Evolutionary conservation across 2,329 filamentous ascomycete genomes (phyloP), one percentile per base, ranked within the genome.

Genomic region (Penicillium sp.): DNA sequence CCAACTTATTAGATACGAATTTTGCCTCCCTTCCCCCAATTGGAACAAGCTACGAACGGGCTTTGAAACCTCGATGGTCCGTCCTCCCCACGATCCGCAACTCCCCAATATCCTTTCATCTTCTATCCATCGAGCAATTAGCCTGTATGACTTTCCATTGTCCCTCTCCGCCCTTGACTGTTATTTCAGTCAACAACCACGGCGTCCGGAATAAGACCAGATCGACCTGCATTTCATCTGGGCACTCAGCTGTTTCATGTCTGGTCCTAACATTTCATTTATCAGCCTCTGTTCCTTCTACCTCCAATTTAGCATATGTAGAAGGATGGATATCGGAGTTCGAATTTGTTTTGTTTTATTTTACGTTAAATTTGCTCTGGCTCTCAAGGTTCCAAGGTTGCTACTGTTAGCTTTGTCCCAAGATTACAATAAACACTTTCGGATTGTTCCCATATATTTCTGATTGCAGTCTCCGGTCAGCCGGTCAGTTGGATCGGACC

Each of bases 291-390:
- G 23, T 29, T 40, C 20, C 18, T 35, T 47, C 31, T 27, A 37
- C 14, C 11, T 45, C 43, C 33, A 31, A 23, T 27, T 45, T 47
- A 55, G 54, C 57, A 59, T 57, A 48, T 48, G 48, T 57, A 59
- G 54, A 59, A 53, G n/a, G 51, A 44, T 25, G 49, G 54, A 44
- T 49, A 41, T 46, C 33, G 54, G 57, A 54, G 54, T 54, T 49
- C 52, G 12, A 31, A 26, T 27, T 22, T 37, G 4, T 12, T 43
- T 48, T 48, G 6, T 37, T 37, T 33, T 8, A 14, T 18, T 23
- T 23, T 37, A n/a, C 27, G 4, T 14, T 15, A 14, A 20, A 40
- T 45, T 47, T 23, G 31, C 15, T 46, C 22, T 18, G 11, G 29
- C n/a, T 37, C 25, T 26, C 18, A 22, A 40, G 37, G 18, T 40